Evolutionary conservation across 176 grass and related monocot species (phyloP).

Genomic region (Carex scoparia): DNA sequence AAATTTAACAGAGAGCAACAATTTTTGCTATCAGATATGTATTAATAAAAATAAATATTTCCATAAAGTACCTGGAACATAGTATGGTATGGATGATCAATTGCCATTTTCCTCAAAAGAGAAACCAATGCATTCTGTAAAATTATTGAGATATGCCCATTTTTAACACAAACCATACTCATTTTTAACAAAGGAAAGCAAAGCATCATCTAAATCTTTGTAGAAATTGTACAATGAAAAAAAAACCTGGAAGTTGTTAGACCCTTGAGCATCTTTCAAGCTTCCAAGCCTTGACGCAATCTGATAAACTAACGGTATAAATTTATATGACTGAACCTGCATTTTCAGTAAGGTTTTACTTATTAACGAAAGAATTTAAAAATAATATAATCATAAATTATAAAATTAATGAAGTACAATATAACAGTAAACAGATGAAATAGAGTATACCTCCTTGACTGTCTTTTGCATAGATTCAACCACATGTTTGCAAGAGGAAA

Average conservation of each 20-base stretch:
- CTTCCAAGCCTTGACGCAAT: slow-evolving; percentile 97
- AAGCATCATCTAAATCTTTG: background rate
- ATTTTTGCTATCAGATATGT: background rate
- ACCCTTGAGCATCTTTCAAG: slow-evolving; percentile 72
- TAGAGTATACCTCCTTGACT: slow-evolving; percentile 59
- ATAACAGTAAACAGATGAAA: slow-evolving; percentile 16
- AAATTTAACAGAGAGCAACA: slow-evolving; percentile 8
- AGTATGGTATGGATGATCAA: slow-evolving; percentile 96
- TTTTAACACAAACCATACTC: background rate
- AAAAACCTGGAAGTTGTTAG: slow-evolving; percentile 74
- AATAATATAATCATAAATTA: background rate
- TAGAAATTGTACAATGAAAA: slow-evolving; percentile 5
- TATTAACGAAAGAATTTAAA: background rate
- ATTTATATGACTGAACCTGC: slow-evolving; percentile 85
- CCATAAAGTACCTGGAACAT: slow-evolving; percentile 68
- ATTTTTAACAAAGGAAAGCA: background rate
- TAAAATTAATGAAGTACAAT: slow-evolving; percentile 20
- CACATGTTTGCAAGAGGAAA: slow-evolving; percentile 70
- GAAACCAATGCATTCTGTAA: slow-evolving; percentile 72
- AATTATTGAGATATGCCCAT: background rate
- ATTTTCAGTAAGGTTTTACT: slow-evolving; percentile 23
- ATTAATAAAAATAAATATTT: background rate
- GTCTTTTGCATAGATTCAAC: slow-evolving; percentile 73
- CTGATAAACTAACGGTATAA: slow-evolving; percentile 91
- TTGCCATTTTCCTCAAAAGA: slow-evolving; percentile 91